Base-by-base conservation (phyloP, 306 rosid species). In the Cicer chorassanicum region DNA sequence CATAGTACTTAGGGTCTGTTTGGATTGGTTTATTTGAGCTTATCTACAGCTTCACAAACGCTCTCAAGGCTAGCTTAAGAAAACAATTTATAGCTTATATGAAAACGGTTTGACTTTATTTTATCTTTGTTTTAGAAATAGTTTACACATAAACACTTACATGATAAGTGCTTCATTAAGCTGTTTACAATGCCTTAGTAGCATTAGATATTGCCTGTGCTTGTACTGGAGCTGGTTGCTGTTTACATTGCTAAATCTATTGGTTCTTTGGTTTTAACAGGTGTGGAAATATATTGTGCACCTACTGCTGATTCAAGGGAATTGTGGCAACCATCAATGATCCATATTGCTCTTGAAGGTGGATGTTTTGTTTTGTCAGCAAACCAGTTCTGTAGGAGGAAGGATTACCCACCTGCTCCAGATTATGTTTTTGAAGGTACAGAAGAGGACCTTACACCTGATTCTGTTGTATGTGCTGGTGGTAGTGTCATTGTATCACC, bases 401-500 rank as follows among this genome's bases (percentile, higher is more conserved):
- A 84, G 65, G 96, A 93, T 73, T 93, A 89, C 76, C 98, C 98
- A 5, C 90, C 96, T 21, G 85, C 92, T 77, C 97, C 98, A 6
- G 97, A 88, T 40, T 88, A 93, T 76, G 86, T 80, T 12, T 93
- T 93, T 77, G 67, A 86, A 3, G 97, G 88, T 83, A 72, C 76
- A 12, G 96, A 88, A 84, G 90, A 87, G 67, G 84, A 87, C 14
- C 96, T 88, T 45, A 83, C 65, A 41, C 94, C 96, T 1, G 96
- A 93, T 72, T 88, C 96, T 86, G 89, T 93, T 70, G 98, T 93
- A 72, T 93, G 96, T 48, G 85, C 94, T 43, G 97, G 98, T 18
- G 98, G 98, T 42, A 93, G 96, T 84, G 97, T 85, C 80, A 93
- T 93, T 44, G 83, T 93, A 67, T 93, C 98, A 61, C 98, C 98